Conservation (phyloP, 345 rosid species). For the Salix dunnii region DNA sequence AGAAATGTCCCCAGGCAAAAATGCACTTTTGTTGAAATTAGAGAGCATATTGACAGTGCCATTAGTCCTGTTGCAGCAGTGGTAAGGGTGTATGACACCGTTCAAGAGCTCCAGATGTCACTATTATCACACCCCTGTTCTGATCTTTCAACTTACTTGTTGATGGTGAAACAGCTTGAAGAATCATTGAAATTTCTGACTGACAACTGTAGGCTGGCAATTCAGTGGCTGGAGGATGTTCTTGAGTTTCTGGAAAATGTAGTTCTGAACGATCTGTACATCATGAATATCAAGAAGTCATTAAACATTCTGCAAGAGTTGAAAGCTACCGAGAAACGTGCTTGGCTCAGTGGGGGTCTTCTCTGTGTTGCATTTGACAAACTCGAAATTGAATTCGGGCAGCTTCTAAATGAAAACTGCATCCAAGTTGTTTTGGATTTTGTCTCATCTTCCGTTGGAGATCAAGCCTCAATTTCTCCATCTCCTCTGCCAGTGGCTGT, state of each 20-base stretch:
- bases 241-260: conserved; percentile 38
- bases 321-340: conserved; percentile 33
- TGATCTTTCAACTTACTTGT: conserved; percentile 37
- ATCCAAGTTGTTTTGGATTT: conserved; percentile 10
- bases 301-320: conserved; percentile 41
- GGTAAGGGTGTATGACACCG: conserved; percentile 40
- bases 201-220: conserved; percentile 59
- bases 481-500: conserved; percentile 25
- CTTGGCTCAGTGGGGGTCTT: conserved; percentile 43
- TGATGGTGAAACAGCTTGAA: conserved; percentile 48
- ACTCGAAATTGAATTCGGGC: conserved; percentile 48
- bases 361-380: conserved; percentile 45
- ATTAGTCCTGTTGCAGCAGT: conserved; percentile 58
- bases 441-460: conserved; percentile 3
- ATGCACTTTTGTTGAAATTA: conserved; percentile 37
- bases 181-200: conserved; percentile 62
- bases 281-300: conserved; percentile 37
- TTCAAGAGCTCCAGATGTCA: conserved; percentile 48
- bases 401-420: conserved; percentile 40
- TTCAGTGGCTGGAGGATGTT: conserved; percentile 64
- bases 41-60: conserved; percentile 51
- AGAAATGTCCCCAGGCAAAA: conserved; percentile 24
- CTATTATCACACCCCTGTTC: conserved; percentile 31
- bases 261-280: conserved; percentile 32
- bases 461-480: conserved; percentile 10